Conservation (phyloP, 2,329 filamentous ascomycete species). For the Chaetothyriales sp. region DNA sequence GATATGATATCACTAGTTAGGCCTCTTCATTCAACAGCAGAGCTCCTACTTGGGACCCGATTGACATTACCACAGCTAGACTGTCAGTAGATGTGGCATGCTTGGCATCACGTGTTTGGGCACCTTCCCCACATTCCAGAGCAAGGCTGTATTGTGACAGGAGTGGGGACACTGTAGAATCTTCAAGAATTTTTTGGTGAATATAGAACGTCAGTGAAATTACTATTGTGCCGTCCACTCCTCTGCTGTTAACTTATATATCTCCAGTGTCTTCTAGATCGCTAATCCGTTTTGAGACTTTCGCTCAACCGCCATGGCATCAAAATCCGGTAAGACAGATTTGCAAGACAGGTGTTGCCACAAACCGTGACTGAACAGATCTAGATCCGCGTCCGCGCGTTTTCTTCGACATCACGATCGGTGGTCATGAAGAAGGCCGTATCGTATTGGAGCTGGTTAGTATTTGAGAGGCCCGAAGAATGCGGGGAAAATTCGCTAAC, state of each 20-base stretch:
- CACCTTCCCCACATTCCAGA: background rate
- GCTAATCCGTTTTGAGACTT: background rate
- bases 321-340: background rate
- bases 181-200: background rate
- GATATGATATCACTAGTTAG: no score
- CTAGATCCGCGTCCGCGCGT: constrained; percentile 55
- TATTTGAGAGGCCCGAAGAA: constrained; percentile 13
- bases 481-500: constrained; percentile 5
- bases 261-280: background rate
- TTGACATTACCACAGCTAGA: background rate
- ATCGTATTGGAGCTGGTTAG: constrained; percentile 71
- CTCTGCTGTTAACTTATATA: background rate
- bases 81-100: background rate
- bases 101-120: background rate
- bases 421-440: constrained; percentile 55
- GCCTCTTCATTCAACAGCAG: no score
- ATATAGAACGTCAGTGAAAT: background rate
- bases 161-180: background rate
- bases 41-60: background rate
- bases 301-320: background rate
- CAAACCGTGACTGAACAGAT: background rate
- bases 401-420: constrained; percentile 86
- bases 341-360: background rate
- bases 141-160: background rate
- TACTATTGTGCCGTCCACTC: background rate